phyloP scores from a whole-genome alignment of 208 protist genomes.

The Trypanosoma mega region DNA sequence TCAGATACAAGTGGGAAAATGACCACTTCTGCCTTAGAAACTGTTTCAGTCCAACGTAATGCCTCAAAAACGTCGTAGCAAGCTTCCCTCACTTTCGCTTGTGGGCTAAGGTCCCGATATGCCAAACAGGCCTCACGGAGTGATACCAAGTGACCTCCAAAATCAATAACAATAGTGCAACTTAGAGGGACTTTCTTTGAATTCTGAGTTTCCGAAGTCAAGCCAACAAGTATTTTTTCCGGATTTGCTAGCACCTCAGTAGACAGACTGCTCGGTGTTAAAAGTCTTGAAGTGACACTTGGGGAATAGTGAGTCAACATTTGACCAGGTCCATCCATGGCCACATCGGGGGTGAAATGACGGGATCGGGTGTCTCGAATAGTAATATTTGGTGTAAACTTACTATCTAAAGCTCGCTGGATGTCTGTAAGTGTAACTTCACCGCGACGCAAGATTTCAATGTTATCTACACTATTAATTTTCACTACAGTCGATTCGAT shows the following conservation, averaged over 20 bases:
- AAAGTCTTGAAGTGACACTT: conserved; percentile 59
- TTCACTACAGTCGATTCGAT: conserved; percentile 94
- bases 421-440: conserved; percentile 70
- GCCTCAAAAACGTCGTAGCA: conserved; percentile 82
- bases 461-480: conserved; percentile 41
- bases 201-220: conserved; percentile 5
- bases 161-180: conserved; percentile 73
- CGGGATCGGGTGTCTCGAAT: conserved; percentile 71
- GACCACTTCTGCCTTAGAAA: conserved; percentile 53
- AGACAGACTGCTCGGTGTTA: conserved; percentile 60
- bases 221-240: conserved; percentile 9
- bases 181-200: conserved; percentile 21
- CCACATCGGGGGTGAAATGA: conserved; percentile 28
- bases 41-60: conserved; percentile 77
- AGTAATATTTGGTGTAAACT: conserved; percentile 35
- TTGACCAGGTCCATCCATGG: conserved; percentile 90
- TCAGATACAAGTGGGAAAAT: conserved; percentile 88
- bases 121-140: conserved; percentile 42
- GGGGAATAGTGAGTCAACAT: conserved; percentile 93
- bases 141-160: conserved; percentile 43
- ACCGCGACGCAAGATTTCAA: conserved; percentile 84
- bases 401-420: conserved; percentile 41
- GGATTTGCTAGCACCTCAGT: conserved; percentile 5
- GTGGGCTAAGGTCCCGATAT: conserved; percentile 68
- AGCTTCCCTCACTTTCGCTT: conserved; percentile 58